Percentiles rank a stretch among this genome's conserved stretches.
Conservation (phyloP, 352 stramenopile genomes). For the Pythium volutum region DNA sequence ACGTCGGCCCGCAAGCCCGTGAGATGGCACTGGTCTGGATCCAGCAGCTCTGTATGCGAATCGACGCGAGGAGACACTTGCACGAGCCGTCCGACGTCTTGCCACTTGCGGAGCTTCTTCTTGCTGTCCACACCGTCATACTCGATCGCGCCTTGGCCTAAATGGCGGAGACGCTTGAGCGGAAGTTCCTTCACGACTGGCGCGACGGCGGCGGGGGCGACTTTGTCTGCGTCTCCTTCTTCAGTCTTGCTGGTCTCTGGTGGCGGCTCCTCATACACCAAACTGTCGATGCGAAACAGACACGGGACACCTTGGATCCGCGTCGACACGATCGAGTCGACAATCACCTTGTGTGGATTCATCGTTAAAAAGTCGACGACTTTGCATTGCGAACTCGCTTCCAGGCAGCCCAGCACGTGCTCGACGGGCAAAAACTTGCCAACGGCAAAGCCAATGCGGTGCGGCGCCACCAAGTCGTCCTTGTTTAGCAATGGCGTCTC, state of each 20-base stretch:
- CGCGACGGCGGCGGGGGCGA: neutral
- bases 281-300: slow-evolving; percentile 59
- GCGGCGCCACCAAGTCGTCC: slow-evolving; percentile 55
- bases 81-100: slow-evolving; percentile 40
- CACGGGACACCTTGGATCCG: slow-evolving; percentile 60
- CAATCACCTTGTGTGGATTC: slow-evolving; percentile 44
- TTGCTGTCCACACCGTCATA: slow-evolving; percentile 74
- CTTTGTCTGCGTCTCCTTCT: no score
- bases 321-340: slow-evolving; percentile 73
- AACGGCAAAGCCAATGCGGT: slow-evolving; percentile 78
- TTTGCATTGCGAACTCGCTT: slow-evolving; percentile 48
- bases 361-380: slow-evolving; percentile 47
- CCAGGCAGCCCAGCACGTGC: slow-evolving; percentile 63
- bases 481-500: slow-evolving; percentile 61
- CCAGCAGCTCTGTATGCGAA: slow-evolving; percentile 37
- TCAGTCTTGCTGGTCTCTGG: neutral
- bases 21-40: slow-evolving; percentile 52
- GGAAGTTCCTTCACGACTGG: neutral
- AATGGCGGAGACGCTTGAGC: slow-evolving; percentile 43
- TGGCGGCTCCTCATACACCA: slow-evolving; percentile 31
- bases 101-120: slow-evolving; percentile 55
- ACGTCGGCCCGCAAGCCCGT: slow-evolving; percentile 77
- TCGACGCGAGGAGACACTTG: slow-evolving; percentile 69
- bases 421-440: slow-evolving; percentile 64
- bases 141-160: slow-evolving; percentile 44